Evolutionary conservation across 345 rosid species (phyloP).

Genomic region (Viola odorata): DNA sequence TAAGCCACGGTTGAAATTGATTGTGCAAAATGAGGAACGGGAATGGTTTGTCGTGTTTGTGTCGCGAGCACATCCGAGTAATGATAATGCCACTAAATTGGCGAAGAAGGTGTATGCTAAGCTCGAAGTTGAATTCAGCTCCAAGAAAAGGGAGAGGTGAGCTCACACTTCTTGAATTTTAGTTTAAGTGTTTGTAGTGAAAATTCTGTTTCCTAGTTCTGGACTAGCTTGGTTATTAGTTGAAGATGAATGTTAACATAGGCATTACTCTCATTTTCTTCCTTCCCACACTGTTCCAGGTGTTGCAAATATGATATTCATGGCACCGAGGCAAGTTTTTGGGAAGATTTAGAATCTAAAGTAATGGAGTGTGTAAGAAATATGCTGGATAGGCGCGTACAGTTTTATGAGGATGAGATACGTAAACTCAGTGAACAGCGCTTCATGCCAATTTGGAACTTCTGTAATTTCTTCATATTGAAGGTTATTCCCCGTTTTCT

Average conservation of each 20-base stretch:
- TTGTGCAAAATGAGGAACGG: constrained; percentile 86
- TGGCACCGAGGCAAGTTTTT: constrained; percentile 70
- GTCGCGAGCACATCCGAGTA: constrained; percentile 82
- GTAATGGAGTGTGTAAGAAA: constrained; percentile 75
- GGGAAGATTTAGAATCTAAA: constrained; percentile 92
- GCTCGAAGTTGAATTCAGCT: constrained; percentile 93
- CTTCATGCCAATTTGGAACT: constrained; percentile 93
- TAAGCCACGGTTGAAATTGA: constrained; percentile 82
- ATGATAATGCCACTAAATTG: constrained; percentile 79
- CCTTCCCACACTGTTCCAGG: constrained; percentile 33
- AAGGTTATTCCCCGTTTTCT: constrained; percentile 58
- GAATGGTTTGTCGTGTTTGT: constrained; percentile 98
- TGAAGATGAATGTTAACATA: neutral
- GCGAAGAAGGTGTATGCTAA: constrained; percentile 82
- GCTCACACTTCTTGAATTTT: neutral
- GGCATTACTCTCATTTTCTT: neutral
- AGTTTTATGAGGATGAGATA: constrained; percentile 93
- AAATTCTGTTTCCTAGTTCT: neutral
- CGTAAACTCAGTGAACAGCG: constrained; percentile 92
- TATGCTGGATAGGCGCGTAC: constrained; percentile 83
- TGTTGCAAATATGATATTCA: constrained; percentile 90
- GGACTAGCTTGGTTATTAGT: neutral
- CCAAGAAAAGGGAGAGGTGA: constrained; percentile 93
- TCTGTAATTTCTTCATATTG: constrained; percentile 90
- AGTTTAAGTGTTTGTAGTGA: neutral